These are phyloP conservation scores for Colletotrichum tanaceti DNA, from an alignment of 2,329 filamentous ascomycete species.

Conservation along the genomic window DNA sequence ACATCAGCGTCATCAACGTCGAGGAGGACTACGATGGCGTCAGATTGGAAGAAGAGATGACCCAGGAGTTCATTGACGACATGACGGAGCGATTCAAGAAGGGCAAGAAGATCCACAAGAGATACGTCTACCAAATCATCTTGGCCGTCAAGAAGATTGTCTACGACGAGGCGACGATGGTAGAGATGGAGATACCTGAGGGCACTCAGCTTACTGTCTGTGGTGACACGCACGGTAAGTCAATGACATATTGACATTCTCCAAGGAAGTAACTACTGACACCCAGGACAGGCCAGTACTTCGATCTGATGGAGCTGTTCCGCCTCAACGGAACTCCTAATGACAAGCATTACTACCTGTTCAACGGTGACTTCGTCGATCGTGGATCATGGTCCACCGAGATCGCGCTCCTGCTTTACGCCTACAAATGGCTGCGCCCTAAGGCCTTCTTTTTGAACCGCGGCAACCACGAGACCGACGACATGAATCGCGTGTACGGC, in stretches of 20 bases:
- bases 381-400: constrained; percentile 98
- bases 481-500: constrained; percentile 98
- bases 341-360: constrained; percentile 92
- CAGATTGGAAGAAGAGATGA: constrained; percentile 84
- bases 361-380: constrained; percentile 99
- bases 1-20: constrained; percentile 85
- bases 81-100: constrained; percentile 97
- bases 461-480: constrained; percentile 98
- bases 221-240: constrained; percentile 91
- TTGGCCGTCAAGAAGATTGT: constrained; percentile 89
- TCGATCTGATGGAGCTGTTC: constrained; percentile 97
- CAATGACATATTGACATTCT: neutral
- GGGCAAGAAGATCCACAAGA: constrained; percentile 93
- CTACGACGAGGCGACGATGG: constrained; percentile 95
- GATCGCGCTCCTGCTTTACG: constrained; percentile 91
- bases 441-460: constrained; percentile 93
- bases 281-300: constrained; percentile 82
- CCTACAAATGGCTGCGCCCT: constrained; percentile 95
- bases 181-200: constrained; percentile 85
- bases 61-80: constrained; percentile 95
- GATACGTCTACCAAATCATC: constrained; percentile 98
- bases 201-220: constrained; percentile 90
- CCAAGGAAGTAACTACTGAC: constrained; percentile 42
- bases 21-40: constrained; percentile 89
- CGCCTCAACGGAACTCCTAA: constrained; percentile 85